A percentile compares a stretch with the other conserved stretches of the same genome.
These are phyloP conservation scores for Heritiera littoralis DNA, from an alignment of 345 rosid genomes.

Conservation along the genomic window DNA sequence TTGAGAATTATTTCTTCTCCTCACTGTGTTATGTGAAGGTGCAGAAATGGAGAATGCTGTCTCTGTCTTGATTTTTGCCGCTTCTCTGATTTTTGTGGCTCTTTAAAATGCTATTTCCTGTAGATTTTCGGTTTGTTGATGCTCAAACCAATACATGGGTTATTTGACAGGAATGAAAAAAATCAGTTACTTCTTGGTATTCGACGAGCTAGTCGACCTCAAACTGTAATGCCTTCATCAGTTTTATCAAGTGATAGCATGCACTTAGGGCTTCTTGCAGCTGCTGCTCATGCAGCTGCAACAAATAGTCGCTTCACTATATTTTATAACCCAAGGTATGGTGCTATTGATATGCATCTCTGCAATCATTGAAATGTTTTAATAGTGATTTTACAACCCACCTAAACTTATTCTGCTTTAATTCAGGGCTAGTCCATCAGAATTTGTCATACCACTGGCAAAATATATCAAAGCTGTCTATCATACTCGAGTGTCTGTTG, in stretches of 20 bases:
- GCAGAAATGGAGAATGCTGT: neutral
- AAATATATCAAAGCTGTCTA: conserved; percentile 81
- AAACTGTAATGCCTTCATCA: conserved; percentile 92
- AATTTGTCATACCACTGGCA: conserved; percentile 72
- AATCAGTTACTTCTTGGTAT: conserved; percentile 87
- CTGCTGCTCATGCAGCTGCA: conserved; percentile 95
- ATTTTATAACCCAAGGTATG: conserved; percentile 82
- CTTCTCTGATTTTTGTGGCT: neutral
- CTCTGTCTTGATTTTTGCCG: neutral
- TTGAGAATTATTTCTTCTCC: neutral
- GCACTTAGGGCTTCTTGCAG: conserved; percentile 95
- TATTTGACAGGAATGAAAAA: conserved; percentile 69
- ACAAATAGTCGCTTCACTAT: conserved; percentile 89
- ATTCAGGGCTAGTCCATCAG: conserved; percentile 87
- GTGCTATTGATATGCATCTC: neutral
- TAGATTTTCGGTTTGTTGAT: conserved; percentile 7
- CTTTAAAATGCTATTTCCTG: conserved; percentile 1
- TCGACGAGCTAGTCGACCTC: conserved; percentile 76
- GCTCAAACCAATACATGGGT: conserved; percentile 7
- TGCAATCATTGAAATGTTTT: neutral
- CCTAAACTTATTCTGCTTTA: conserved; percentile 6
- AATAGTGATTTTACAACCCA: neutral
- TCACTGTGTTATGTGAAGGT: neutral
- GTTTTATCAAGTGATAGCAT: conserved; percentile 92
- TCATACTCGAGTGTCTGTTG: conserved; percentile 90